Conservation (phyloP, 73 alveolate genomes). For the Paramecium primaurelia region DNA sequence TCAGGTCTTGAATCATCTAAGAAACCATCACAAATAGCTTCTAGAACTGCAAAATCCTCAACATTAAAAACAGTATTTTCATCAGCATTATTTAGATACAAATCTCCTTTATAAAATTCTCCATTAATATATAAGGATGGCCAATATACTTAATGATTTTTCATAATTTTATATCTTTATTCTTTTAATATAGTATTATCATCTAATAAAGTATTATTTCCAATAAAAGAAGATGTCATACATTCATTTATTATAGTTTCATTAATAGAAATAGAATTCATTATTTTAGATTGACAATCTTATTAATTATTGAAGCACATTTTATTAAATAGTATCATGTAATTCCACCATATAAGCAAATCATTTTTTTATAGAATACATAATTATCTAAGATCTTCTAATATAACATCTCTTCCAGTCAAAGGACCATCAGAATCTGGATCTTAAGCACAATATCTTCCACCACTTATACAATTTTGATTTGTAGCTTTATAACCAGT, state of each 20-base stretch:
- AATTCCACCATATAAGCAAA: constrained; percentile 52
- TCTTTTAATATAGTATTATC: constrained; percentile 22
- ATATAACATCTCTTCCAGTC: constrained; percentile 69
- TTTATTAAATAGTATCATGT: constrained; percentile 52
- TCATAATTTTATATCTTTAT: constrained; percentile 18
- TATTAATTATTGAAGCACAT: background rate
- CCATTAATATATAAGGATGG: constrained; percentile 53
- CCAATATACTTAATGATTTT: background rate
- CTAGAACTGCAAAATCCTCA: constrained; percentile 53
- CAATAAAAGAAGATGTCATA: constrained; percentile 2
- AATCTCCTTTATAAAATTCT: constrained; percentile 54
- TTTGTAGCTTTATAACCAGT: background rate
- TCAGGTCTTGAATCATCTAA: background rate
- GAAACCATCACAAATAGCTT: constrained; percentile 62
- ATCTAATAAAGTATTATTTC: constrained; percentile 15
- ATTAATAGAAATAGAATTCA: constrained; percentile 1
- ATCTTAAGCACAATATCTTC: constrained; percentile 65
- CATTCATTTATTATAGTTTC: constrained; percentile 9
- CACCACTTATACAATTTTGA: constrained; percentile 59
- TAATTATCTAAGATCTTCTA: constrained; percentile 81
- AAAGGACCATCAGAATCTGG: constrained; percentile 62
- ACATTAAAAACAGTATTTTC: background rate
- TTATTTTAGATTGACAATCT: constrained; percentile 21
- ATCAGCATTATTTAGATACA: background rate
- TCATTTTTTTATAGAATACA: constrained; percentile 64